Percentiles rank a stretch among this genome's conserved stretches.
Evolutionary conservation across 1,284 basidiomycete species (phyloP).

Genomic region (Cryptococcus amylolentus): DNA sequence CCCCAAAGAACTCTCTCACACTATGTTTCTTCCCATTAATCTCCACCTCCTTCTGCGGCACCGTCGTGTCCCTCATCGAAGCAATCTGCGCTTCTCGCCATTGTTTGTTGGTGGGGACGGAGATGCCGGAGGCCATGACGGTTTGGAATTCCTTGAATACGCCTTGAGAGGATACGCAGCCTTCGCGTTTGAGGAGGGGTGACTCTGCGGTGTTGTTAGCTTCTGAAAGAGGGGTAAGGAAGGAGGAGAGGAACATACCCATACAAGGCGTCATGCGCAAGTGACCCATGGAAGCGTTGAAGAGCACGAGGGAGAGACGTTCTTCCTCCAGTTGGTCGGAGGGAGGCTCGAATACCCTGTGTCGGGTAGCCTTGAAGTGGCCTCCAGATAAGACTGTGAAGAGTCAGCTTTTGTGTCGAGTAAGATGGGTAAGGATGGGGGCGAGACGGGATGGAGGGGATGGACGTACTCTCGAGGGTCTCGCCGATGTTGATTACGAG

Average conservation of each 20-base stretch:
- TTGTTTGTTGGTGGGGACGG: constrained; percentile 29
- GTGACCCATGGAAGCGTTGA: constrained; percentile 48
- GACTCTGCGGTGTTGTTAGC: constrained; percentile 10
- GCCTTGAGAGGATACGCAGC: constrained; percentile 33
- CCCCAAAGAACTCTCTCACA: constrained; percentile 22
- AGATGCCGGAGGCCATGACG: constrained; percentile 27
- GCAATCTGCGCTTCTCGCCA: constrained; percentile 33
- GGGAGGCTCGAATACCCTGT: constrained; percentile 45
- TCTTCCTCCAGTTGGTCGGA: constrained; percentile 42
- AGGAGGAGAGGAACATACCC: constrained; percentile 1
- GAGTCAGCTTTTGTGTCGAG: neutral
- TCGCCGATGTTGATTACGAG: constrained; percentile 35
- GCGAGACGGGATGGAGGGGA: no score
- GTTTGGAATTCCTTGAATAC: constrained; percentile 37
- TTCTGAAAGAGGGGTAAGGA: neutral
- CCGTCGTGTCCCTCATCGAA: constrained; percentile 21
- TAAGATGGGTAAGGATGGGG: no score
- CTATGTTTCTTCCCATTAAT: constrained; percentile 24
- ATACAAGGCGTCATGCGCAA: constrained; percentile 23
- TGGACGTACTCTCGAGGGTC: constrained; percentile 24
- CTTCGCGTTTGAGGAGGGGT: constrained; percentile 34
- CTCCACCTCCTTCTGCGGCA: constrained; percentile 21
- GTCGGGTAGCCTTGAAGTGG: constrained; percentile 41
- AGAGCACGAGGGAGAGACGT: constrained; percentile 47
- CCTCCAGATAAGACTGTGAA: constrained; percentile 11